Evolutionary conservation across 768 basidiomycete species (phyloP).

Genomic region (Suillus clintonianus): DNA sequence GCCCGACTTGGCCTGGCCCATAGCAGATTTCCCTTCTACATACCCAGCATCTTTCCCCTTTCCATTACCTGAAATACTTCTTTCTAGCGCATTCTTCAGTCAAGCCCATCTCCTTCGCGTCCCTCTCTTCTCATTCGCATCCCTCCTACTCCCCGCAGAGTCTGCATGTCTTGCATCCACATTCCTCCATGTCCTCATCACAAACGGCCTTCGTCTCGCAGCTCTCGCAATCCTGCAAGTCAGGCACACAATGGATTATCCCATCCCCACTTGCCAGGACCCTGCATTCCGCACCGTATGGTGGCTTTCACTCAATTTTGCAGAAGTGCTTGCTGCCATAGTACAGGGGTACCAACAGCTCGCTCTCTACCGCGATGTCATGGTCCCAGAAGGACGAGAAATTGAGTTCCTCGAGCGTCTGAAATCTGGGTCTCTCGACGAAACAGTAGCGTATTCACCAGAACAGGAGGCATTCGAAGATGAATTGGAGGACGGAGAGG

Average conservation of each 20-base stretch:
- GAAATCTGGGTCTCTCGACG: constrained; percentile 12
- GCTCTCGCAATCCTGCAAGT: constrained; percentile 55
- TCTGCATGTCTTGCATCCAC: constrained; percentile 39
- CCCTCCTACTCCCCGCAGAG: constrained; percentile 25
- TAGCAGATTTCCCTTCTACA: constrained; percentile 34
- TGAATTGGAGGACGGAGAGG: constrained; percentile 9
- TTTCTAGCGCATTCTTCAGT: constrained; percentile 57
- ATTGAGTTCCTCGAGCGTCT: constrained; percentile 38
- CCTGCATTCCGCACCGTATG: constrained; percentile 66
- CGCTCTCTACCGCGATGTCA: constrained; percentile 65
- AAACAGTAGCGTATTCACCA: not conserved
- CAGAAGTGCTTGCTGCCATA: constrained; percentile 65
- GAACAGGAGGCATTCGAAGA: constrained; percentile 10
- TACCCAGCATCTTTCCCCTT: constrained; percentile 55
- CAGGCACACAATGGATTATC: constrained; percentile 41
- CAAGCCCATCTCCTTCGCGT: constrained; percentile 33
- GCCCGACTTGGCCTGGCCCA: constrained; percentile 51
- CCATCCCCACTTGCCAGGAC: constrained; percentile 55
- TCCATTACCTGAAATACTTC: constrained; percentile 65
- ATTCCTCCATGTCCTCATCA: constrained; percentile 49
- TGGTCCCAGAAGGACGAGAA: constrained; percentile 49
- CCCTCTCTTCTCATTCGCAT: constrained; percentile 36
- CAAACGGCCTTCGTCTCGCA: constrained; percentile 55
- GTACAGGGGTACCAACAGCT: constrained; percentile 73
- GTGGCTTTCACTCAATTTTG: constrained; percentile 74